Base-by-base conservation (phyloP, 768 basidiomycete genomes). In the Leucogyrophana mollusca region DNA sequence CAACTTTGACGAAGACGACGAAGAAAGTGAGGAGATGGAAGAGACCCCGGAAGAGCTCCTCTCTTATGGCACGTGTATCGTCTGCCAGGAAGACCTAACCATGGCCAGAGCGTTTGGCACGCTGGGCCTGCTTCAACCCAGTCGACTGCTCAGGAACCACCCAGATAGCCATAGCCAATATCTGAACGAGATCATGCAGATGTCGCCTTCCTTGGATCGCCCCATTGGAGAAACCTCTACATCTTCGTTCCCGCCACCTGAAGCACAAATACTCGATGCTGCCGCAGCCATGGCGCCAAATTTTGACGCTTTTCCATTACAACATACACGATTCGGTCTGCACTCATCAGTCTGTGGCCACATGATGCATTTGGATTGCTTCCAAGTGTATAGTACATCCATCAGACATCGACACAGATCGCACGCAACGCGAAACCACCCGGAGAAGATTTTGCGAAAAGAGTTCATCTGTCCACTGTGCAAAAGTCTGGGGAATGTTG, bases 401-500 rank as follows among this genome's bases (percentile, higher is more conserved):
- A 85, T 97, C 43, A 79, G 90, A 36, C 85, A 88, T 51, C 86
- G 94, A 10, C 93, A 95, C 60, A 79, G 88, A 7, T 76, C 86
- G 0, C 95, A 98, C 56, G 83, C 89, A 4, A 92, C 92, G 5
- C 73, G 96, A 32, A 92, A 94, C 53, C 95, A 96, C 59, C 94
- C 96, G 0, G 95, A 98, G 62, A 88, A 83, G 56, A 91, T 94
- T n/a, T 82, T 87, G 13, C 79, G 96, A 33, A 87, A 88, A 55
- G 96, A 99, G 58, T 98, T 86, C 68, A 89, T 97, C 38, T 99
- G 96, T 56, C 96, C 96, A 1, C 71, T 99, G 4, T 99, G 96
- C 73, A 98, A 98, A 69, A 93, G 90, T 56, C 73, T 97, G 5
- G 94, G 95, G 3, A 99, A 99, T 64, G 82, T 93, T 23, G 85